Evolutionary conservation across 106 monocot species (phyloP).

Genomic region (Gastrodia elata): DNA sequence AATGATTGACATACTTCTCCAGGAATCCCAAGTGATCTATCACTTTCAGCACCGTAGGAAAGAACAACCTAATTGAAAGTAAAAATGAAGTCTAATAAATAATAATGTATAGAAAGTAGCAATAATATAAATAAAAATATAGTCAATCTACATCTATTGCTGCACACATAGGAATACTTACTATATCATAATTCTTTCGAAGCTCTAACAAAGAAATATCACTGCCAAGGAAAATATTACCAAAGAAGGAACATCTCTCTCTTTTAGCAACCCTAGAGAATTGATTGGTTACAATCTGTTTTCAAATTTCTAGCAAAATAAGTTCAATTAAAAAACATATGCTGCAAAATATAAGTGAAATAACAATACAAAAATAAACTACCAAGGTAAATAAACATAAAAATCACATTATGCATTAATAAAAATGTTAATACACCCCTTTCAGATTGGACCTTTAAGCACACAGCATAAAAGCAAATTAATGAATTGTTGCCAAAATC

Average conservation of each 20-base stretch:
- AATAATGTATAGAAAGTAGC: neutral
- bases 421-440: neutral
- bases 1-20: conserved; percentile 57
- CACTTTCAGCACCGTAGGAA: conserved; percentile 99
- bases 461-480: neutral
- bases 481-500: neutral
- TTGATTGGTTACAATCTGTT: conserved; percentile 93
- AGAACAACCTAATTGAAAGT: conserved; percentile 56
- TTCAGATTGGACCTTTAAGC: neutral
- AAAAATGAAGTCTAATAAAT: conserved; percentile 6
- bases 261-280: conserved; percentile 82
- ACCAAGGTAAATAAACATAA: neutral
- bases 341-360: neutral
- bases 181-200: conserved; percentile 77
- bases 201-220: conserved; percentile 61
- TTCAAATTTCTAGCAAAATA: conserved; percentile 43
- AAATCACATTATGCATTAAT: neutral
- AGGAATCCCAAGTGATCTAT: conserved; percentile 61
- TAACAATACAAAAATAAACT: neutral
- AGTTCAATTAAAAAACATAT: conserved; percentile 13
- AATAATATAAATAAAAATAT: neutral
- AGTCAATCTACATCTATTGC: neutral
- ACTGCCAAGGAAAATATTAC: conserved; percentile 72
- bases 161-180: conserved; percentile 25
- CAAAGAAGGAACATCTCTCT: conserved; percentile 81